Evolutionary conservation across 1,284 basidiomycete genomes (phyloP), one percentile per base, ranked within the genome.

Genomic region (Cryptococcus sp.): DNA sequence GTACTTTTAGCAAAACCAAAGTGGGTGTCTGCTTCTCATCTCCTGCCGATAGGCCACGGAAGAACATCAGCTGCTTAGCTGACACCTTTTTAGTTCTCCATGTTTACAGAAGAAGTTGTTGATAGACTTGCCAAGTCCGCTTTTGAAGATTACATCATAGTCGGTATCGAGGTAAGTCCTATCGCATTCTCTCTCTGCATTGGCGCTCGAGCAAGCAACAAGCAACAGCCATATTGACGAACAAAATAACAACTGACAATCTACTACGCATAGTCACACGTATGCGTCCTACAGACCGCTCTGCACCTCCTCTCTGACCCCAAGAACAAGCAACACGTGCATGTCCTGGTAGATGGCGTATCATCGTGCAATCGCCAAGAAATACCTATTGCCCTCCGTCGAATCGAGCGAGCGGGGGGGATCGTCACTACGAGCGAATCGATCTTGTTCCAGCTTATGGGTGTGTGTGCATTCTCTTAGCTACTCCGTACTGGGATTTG

Each of bases 251-350:
- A 35, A 41, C 35, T 23, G 20, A 22, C 15, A 11, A 40, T 30
- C 8, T 35, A 35, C 40, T 11, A 13, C 41, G 27, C 7, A 1
- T 47, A 75, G 88, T 84, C 88, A 2, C 93, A 96, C 68, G 86
- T 97, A 58, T 97, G 93, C 71, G 86, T 96, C 10, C 82, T 91
- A 4, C 91, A 94, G 78, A 89, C 90, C 0, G 82, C 87, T 0
- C 80, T 92, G 8, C 86, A 88, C 57, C 81, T 92, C 22, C 76
- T 60, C 3, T 20, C 49, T 41, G 10, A 88, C 75, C 22, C 50
- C 2, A 35, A 35, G 39, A 25, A 16, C 4, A 47, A 49, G 13
- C 57, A 59, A 13, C 54, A 47, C 1, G 62, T 65, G 17, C 68
- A 63, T 69, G 83, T 95, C 46, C 80, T 93, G 42, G 88, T 89